Conservation (phyloP, 1,284 basidiomycete species). For the Moesziomyces aphidis region DNA sequence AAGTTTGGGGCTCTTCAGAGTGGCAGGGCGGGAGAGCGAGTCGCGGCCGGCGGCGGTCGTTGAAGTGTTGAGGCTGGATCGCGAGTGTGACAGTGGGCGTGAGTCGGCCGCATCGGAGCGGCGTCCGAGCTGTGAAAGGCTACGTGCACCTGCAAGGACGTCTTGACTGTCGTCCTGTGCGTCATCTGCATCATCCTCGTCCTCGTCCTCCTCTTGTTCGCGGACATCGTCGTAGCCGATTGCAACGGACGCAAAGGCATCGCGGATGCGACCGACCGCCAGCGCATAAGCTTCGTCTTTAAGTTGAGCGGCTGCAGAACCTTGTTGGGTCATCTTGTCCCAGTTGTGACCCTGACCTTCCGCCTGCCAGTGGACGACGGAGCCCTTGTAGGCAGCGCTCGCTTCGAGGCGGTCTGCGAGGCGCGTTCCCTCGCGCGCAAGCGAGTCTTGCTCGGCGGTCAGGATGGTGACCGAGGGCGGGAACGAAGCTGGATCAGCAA, state of each 20-base stretch:
- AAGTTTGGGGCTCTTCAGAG: constrained; percentile 19
- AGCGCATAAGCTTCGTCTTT: constrained; percentile 44
- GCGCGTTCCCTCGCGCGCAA: constrained; percentile 36
- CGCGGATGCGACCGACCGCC: constrained; percentile 26
- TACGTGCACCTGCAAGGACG: background rate
- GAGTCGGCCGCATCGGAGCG: constrained; percentile 2
- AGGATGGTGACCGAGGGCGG: constrained; percentile 41
- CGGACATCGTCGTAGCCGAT: constrained; percentile 21
- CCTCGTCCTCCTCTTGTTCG: constrained; percentile 16
- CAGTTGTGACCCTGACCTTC: constrained; percentile 53
- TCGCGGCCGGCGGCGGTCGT: constrained; percentile 9
- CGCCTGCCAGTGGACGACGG: constrained; percentile 41
- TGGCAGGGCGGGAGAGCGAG: constrained; percentile 15
- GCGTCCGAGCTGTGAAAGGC: background rate
- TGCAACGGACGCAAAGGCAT: constrained; percentile 27
- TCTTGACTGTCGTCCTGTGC: background rate
- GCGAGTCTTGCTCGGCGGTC: constrained; percentile 42
- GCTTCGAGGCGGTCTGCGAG: constrained; percentile 25
- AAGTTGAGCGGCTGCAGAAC: constrained; percentile 23
- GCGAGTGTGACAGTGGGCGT: constrained; percentile 3
- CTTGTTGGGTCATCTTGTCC: constrained; percentile 51
- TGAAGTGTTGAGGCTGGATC: constrained; percentile 23
- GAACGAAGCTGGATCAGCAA: constrained; percentile 28
- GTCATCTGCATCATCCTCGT: constrained; percentile 17
- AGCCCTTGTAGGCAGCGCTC: constrained; percentile 18